Evolutionary conservation across 2,329 filamentous ascomycete genomes (phyloP), one percentile per base, ranked within the genome.

Genomic region (Xylaria sp.): DNA sequence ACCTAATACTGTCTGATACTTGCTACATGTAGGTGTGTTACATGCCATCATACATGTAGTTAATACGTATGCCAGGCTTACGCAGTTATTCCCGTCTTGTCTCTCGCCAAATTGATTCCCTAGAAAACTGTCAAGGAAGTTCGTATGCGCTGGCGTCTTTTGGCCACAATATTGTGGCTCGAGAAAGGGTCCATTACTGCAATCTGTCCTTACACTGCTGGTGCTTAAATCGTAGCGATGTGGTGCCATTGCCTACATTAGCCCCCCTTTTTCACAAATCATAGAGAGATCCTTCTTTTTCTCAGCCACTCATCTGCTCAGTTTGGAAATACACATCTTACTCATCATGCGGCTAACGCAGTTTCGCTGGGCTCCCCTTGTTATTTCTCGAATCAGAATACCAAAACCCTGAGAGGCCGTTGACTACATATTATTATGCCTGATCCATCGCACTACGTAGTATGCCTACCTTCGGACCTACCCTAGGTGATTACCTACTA

Each of bases 311-410:
- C 50, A 69, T 32, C 60, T 32, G 42, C 55, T 51, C 16, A 50
- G 63, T 18, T 50, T 37, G 29, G 63, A 23, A 53, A 60, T 21
- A 53, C 58, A 55, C 55, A 68, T 69, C 68, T 69, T 69, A 69
- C 68, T 69, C 68, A 69, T 69, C 68, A 69, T 69, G 64, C 68
- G 60, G 65, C 68, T 68, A 68, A 51, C 40, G 50, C n/a, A 40
- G 21, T 40, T 32, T 44, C 29, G 32, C 48, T 51, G 16, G 42
- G 54, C 54, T 40, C 23, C 63, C 44, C 65, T 53, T 53, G 18
- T 18, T 48, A 60, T 62, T 60, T 29, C 51, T 61, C 48, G 23
- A 27, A 51, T 13, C 8, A 40, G 27, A 50, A 37, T 37, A 64
- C 21, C 5, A 61, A n/a, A n/a, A 29, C 51, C 53, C 51, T 35